Evolutionary conservation across 2,329 filamentous ascomycete species (phyloP), one percentile per base, ranked within the genome.

Genomic region (Cercospora sp.): DNA sequence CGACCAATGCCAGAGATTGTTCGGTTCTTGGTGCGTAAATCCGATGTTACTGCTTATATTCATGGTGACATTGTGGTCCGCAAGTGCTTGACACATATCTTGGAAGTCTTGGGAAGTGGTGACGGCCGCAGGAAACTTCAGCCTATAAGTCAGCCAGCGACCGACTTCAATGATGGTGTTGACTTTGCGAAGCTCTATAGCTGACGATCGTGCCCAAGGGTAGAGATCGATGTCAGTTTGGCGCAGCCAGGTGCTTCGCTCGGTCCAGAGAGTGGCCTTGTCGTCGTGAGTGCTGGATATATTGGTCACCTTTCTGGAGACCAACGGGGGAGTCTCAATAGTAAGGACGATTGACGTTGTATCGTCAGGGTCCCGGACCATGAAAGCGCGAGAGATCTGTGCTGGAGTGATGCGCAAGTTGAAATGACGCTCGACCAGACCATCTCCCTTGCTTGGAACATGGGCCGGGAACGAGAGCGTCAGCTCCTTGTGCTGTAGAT

Each of bases 1-100:
- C 13, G 63, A 51, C 71, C 70, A 71, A 40, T 45, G 34, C 70
- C 68, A 70, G 8, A 71, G 24, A 18, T 28, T 26, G 9, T 68
- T 24, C 24, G 66, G 59, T 12, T 66, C 45, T 9, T 49, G 12
- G 18, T 70, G 61, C 13, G 76, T 76, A 28, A 83, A 76, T 1
- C 73, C 74, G 65, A 91, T 86, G 0, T 79, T 73, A 8, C 79
- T 75, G 21, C 78, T 74, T 18, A 80, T 67, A 34, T 83, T 75
- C 16, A 90, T 80, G 0, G 80, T 75, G 60, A 97, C 84, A 68
- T 96, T 97, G 80, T 91, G 91, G 70, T 96, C 91, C 10, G 83
- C 81, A 0, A 97, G 82, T 1, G 86, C 86, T 8, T 81, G 76
- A 58, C 82, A 80, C 0, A 81, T 79, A n/a, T 75, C 73, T 12